Evolutionary conservation across 1,284 basidiomycete species (phyloP).

Genomic region (Meira nashicola): DNA sequence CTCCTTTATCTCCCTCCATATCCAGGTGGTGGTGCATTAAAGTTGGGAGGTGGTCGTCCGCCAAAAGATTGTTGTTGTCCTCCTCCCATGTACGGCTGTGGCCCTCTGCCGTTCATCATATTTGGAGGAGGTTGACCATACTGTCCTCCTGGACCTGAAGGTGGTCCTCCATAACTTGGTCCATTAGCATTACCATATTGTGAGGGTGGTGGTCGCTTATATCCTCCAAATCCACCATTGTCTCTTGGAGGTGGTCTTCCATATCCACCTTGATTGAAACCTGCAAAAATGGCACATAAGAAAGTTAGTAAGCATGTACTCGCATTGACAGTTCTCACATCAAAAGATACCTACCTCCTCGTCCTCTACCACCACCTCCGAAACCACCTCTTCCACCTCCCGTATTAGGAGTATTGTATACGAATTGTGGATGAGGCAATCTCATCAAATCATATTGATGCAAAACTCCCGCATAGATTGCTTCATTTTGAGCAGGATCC

Average conservation of each 20-base stretch:
- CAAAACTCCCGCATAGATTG: constrained; percentile 91
- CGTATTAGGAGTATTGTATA: background rate
- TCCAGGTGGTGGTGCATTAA: constrained; percentile 7
- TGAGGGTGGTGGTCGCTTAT: background rate
- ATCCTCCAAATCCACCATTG: constrained; percentile 9
- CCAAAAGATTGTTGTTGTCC: constrained; percentile 4
- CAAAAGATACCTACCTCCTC: background rate
- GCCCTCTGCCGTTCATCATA: constrained; percentile 2
- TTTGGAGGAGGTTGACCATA: constrained; percentile 7
- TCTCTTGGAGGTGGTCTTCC: background rate
- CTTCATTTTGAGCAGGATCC: constrained; percentile 92
- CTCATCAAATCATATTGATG: constrained; percentile 68
- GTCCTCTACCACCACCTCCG: constrained; percentile 11
- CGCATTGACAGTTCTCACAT: background rate
- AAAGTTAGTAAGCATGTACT: background rate
- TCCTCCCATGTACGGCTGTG: constrained; percentile 3
- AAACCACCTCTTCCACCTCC: constrained; percentile 1
- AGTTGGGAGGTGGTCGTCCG: background rate
- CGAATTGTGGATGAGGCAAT: constrained; percentile 25
- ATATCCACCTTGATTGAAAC: constrained; percentile 1
- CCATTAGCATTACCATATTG: constrained; percentile 1
- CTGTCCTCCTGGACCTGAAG: background rate
- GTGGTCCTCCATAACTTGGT: background rate
- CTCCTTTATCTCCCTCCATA: background rate
- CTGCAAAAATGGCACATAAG: background rate